A percentile compares a stretch with the other conserved stretches of the same genome.
phyloP scores from a whole-genome alignment of 352 stramenopile species.

The Peronospora destructor region DNA sequence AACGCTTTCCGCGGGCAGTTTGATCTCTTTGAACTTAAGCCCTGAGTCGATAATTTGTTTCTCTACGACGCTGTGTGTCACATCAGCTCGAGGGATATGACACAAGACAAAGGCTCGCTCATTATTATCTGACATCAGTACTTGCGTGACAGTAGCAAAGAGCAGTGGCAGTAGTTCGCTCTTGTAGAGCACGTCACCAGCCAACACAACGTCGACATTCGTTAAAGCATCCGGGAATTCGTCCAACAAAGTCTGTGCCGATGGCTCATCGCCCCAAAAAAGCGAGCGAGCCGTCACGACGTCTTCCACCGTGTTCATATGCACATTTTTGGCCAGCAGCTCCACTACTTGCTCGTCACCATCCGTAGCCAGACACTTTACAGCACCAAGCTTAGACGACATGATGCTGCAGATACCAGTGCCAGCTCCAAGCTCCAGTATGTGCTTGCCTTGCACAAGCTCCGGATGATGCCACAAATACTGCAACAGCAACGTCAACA shows the following conservation, averaged over 20 bases:
- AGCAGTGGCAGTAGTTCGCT: constrained; percentile 55
- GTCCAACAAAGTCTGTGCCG: constrained; percentile 26
- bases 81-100: constrained; percentile 66
- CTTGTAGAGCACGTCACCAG: constrained; percentile 80
- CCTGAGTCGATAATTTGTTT: constrained; percentile 34
- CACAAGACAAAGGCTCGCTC: constrained; percentile 44
- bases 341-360: constrained; percentile 58
- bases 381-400: constrained; percentile 44
- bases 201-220: constrained; percentile 49
- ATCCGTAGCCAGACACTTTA: constrained; percentile 49
- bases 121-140: constrained; percentile 19
- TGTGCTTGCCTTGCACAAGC: constrained; percentile 37
- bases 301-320: constrained; percentile 27
- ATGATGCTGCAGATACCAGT: constrained; percentile 70
- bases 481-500: constrained; percentile 13
- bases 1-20: constrained; percentile 24
- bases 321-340: constrained; percentile 41
- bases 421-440: constrained; percentile 66
- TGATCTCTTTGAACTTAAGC: constrained; percentile 35
- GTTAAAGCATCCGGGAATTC: constrained; percentile 26
- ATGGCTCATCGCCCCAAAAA: constrained; percentile 53
- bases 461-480: constrained; percentile 44
- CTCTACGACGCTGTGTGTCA: constrained; percentile 53
- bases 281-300: constrained; percentile 32
- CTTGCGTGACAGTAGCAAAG: constrained; percentile 40